Base-by-base conservation (phyloP, 1,284 basidiomycete genomes). In the Pseudomicrostroma phylloplanum region DNA sequence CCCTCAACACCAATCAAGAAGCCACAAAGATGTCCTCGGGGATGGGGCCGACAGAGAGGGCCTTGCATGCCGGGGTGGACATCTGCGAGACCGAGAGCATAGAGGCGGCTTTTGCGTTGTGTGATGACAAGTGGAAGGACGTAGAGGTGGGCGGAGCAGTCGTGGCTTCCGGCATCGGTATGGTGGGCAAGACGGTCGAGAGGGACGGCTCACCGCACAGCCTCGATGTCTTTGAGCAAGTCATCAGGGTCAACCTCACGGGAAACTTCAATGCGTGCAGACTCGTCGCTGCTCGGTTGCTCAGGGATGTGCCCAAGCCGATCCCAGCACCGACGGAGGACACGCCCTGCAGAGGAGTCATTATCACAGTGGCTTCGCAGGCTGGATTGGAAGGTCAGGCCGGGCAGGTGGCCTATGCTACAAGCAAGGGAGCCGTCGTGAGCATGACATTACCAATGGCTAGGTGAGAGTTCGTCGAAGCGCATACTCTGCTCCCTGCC, bases 201-300 rank as follows among this genome's bases (percentile, higher is more conserved):
- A 63, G 65, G 25, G 74, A 77, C 0, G 78, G 79, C 6, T 12
- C 30, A n/a, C 19, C 30, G 6, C n/a, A 68, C 46, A 60, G 72
- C 48, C 69, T 78, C 7, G 74, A 77, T 43, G 67, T 67, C 6
- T 81, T 80, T 64, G 59, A 66, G 11, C 70, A 57, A 8, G 73
- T 79, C 1, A 69, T 80, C 51, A 69, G 73, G 41, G 74, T 79
- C 65, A 79, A 79, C 74, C 66, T 68, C 13, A 55, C 71, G 6
- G 80, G 80, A 6, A 75, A 73, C 13, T 81, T 79, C 70, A 80
- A 80, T 59, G 73, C 80, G 54, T 72, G 77, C 0, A 67, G 79
- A 0, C 67, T 78, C 4, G 74, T 78, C 4, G 79, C 80, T 7
- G 66, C 78, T 2, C 62, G 73, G 13, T 68, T 81, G 13, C 73